Conservation (phyloP, 805 yeast species). For the Sungouiella blattae region DNA sequence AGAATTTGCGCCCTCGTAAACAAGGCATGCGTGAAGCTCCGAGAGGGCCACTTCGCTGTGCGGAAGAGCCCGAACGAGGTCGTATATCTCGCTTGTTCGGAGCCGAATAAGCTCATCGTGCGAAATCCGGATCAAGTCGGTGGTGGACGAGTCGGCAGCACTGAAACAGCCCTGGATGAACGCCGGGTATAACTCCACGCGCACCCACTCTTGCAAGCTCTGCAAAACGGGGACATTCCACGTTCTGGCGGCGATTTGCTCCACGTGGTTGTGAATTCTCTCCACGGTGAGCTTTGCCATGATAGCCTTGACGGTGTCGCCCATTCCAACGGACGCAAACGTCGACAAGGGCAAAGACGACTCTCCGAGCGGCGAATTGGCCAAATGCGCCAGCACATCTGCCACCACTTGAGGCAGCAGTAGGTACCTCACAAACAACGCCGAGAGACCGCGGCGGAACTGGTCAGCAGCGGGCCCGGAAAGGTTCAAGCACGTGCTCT, state of each 20-base stretch:
- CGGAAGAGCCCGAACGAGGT: slow-evolving; percentile 55
- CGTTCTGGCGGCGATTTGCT: slow-evolving; percentile 23
- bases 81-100: slow-evolving; percentile 56
- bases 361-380: too few relatives aligned
- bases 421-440: slow-evolving; percentile 22
- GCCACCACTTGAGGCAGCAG: slow-evolving; percentile 5
- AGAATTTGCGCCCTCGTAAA: slow-evolving; percentile 11
- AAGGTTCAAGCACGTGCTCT: slow-evolving; percentile 22
- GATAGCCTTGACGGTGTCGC: slow-evolving; percentile 12
- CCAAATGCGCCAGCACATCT: slow-evolving; percentile 5
- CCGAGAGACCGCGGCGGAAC: slow-evolving; percentile 27
- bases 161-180: slow-evolving; percentile 16
- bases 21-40: slow-evolving; percentile 51
- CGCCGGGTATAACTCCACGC: slow-evolving; percentile 35
- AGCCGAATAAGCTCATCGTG: slow-evolving; percentile 41
- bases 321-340: slow-evolving; percentile 13
- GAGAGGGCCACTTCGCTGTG: slow-evolving; percentile 47
- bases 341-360: slow-evolving; percentile 1
- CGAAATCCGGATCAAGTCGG: slow-evolving; percentile 33
- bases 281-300: slow-evolving; percentile 36
- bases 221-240: slow-evolving; percentile 40
- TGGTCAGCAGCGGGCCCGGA: slow-evolving; percentile 16
- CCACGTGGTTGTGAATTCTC: slow-evolving; percentile 31
- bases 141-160: slow-evolving; percentile 4
- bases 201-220: slow-evolving; percentile 35